These are phyloP conservation scores for Leptographium galeiforme DNA, from an alignment of 2,329 filamentous ascomycete genomes.

Conservation along the genomic window DNA sequence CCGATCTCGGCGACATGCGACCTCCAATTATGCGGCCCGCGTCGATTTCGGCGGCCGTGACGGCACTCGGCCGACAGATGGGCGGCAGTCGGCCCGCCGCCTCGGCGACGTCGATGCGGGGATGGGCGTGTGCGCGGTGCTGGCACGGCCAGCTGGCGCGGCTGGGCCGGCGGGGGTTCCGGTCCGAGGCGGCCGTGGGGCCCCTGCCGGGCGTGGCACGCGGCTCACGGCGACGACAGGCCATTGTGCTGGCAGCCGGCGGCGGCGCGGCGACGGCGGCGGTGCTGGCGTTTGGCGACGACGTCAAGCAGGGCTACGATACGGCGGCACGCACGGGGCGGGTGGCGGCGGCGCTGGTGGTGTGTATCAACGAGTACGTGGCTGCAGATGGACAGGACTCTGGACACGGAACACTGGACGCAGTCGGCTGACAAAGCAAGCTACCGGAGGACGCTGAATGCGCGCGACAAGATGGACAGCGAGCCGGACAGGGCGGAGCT, in stretches of 20 bases:
- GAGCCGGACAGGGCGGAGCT: conserved; percentile 51
- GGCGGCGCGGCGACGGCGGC: conserved; percentile 33
- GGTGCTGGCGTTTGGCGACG: conserved; percentile 43
- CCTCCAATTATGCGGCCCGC: background rate
- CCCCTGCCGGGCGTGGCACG: background rate
- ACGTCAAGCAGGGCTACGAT: conserved; percentile 64
- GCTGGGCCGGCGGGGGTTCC: background rate
- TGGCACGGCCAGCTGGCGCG: conserved; percentile 3
- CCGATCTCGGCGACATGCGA: too few relatives aligned
- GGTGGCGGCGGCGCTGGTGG: conserved; percentile 58
- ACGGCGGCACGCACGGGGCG: conserved; percentile 66
- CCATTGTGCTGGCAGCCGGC: conserved; percentile 34
- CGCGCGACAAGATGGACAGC: conserved; percentile 47
- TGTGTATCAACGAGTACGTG: conserved; percentile 77
- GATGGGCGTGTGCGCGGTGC: conserved; percentile 10
- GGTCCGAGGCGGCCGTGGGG: background rate
- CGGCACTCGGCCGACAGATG: conserved; percentile 1
- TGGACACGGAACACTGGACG: too few relatives aligned
- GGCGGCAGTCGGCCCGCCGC: background rate
- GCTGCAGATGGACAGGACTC: too few relatives aligned
- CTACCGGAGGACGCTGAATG: conserved; percentile 75
- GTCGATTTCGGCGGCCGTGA: background rate
- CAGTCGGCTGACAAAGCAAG: conserved; percentile 35
- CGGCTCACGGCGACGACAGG: conserved; percentile 11
- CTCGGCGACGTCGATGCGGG: background rate